Percentiles rank a stretch among this genome's conserved stretches.
Conservation (phyloP, 2,329 filamentous ascomycete species). For the Plenodomus tracheiphilus region DNA sequence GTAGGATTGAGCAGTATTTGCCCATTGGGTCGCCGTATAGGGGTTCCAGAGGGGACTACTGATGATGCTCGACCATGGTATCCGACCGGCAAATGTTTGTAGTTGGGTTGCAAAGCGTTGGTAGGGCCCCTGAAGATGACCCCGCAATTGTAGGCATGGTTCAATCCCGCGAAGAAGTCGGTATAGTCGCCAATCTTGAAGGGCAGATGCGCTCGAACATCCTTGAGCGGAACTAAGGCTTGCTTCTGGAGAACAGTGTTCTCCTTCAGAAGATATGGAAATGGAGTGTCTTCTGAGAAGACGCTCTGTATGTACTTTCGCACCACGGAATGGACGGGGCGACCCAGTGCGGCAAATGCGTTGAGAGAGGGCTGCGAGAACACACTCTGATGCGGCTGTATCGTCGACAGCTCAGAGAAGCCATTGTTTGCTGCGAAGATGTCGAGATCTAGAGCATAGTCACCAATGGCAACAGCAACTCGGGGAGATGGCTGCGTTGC, state of each 20-base stretch:
- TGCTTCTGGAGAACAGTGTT: constrained; percentile 61
- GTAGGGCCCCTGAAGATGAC: constrained; percentile 71
- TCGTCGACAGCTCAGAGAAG: constrained; percentile 61
- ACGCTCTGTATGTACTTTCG: constrained; percentile 70
- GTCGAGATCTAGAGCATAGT: constrained; percentile 70
- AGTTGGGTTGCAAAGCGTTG: constrained; percentile 79
- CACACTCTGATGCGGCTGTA: constrained; percentile 61
- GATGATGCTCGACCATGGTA: constrained; percentile 81
- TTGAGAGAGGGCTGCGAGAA: constrained; percentile 71
- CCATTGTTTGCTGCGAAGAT: constrained; percentile 62
- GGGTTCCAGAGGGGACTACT: constrained; percentile 73
- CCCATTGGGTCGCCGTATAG: constrained; percentile 72
- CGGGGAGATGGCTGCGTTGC: constrained; percentile 59
- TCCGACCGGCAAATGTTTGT: constrained; percentile 77
- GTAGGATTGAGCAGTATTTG: constrained; percentile 70
- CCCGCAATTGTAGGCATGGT: constrained; percentile 76
- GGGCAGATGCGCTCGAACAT: constrained; percentile 69
- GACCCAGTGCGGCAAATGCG: constrained; percentile 72
- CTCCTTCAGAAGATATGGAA: constrained; percentile 64
- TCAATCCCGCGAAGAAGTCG: constrained; percentile 80
- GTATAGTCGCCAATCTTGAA: constrained; percentile 83
- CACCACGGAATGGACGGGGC: constrained; percentile 68
- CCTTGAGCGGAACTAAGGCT: constrained; percentile 61
- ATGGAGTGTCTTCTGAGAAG: constrained; percentile 62
- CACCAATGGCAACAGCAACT: constrained; percentile 72